A percentile compares a stretch with the other conserved stretches of the same genome.
Evolutionary conservation across 179 eudicot species (phyloP).

Genomic region (Spergularia azorica): DNA sequence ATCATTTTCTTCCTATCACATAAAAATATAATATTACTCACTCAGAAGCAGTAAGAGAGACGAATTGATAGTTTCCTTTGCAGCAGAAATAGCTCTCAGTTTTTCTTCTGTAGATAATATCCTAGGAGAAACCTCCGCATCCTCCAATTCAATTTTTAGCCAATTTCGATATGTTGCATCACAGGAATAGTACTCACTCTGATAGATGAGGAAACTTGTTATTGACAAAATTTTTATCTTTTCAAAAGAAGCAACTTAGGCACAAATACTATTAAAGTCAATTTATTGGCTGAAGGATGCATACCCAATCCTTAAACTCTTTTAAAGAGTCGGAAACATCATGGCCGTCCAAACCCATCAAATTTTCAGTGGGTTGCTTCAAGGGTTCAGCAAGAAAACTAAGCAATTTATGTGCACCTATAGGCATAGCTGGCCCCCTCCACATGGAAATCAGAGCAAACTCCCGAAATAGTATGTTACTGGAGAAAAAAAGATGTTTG

Average conservation of each 20-base stretch:
- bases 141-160: conserved; percentile 77
- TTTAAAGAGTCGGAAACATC: conserved; percentile 65
- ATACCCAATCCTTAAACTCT: conserved; percentile 94
- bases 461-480: conserved; percentile 91
- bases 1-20: not conserved
- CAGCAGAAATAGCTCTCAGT: conserved; percentile 60
- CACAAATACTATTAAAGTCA: not conserved
- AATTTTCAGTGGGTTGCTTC: conserved; percentile 65
- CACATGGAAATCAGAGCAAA: conserved; percentile 95
- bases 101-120: conserved; percentile 77
- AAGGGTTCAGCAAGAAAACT: conserved; percentile 95
- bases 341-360: conserved; percentile 50
- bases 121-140: conserved; percentile 57
- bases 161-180: conserved; percentile 96
- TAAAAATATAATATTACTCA: conserved; percentile 40
- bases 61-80: conserved; percentile 62
- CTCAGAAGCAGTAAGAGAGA: conserved; percentile 65
- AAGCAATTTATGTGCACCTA: conserved; percentile 88
- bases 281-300: conserved; percentile 21
- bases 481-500: conserved; percentile 25
- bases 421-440: conserved; percentile 93
- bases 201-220: conserved; percentile 8
- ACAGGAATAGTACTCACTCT: conserved; percentile 91
- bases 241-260: conserved; percentile 8
- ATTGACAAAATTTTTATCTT: conserved; percentile 1